A percentile compares a stretch with the other conserved stretches of the same genome.
Conservation (phyloP, 2,329 filamentous ascomycete species). For the Pseudomassariella vexata region DNA sequence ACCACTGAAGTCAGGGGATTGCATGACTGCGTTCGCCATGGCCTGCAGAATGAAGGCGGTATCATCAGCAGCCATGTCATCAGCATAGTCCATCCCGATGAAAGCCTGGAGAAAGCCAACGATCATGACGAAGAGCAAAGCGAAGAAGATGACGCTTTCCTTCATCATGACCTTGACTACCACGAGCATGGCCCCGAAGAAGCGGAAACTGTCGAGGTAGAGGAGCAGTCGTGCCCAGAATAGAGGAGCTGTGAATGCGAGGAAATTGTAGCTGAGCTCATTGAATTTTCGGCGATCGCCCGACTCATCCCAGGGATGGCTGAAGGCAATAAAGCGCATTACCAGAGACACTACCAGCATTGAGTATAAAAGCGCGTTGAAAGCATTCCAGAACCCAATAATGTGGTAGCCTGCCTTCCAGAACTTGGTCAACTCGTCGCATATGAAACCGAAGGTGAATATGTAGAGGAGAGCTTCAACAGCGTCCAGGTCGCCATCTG, state of each 20-base stretch:
- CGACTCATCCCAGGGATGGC: slow-evolving; percentile 44
- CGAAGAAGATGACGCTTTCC: slow-evolving; percentile 93
- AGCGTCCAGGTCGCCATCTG: slow-evolving; percentile 72
- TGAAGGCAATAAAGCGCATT: slow-evolving; percentile 72
- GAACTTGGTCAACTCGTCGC: slow-evolving; percentile 80
- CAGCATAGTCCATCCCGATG: slow-evolving; percentile 79
- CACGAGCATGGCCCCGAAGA: slow-evolving; percentile 97
- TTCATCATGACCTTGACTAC: slow-evolving; percentile 95
- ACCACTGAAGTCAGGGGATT: slow-evolving; percentile 79
- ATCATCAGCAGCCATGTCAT: slow-evolving; percentile 64
- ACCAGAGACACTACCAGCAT: slow-evolving; percentile 74
- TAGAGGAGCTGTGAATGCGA: slow-evolving; percentile 90
- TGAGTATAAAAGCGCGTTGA: slow-evolving; percentile 79
- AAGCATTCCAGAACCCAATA: slow-evolving; percentile 93
- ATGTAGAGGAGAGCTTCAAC: slow-evolving; percentile 82
- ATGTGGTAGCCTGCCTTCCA: slow-evolving; percentile 93
- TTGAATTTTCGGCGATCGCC: slow-evolving; percentile 61
- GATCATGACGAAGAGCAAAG: slow-evolving; percentile 76
- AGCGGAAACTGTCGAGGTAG: slow-evolving; percentile 88
- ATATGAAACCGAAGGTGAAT: slow-evolving; percentile 87
- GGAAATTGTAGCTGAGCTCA: slow-evolving; percentile 82
- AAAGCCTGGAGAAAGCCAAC: slow-evolving; percentile 90
- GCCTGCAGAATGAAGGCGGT: slow-evolving; percentile 69
- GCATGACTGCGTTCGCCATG: slow-evolving; percentile 88
- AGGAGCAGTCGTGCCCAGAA: slow-evolving; percentile 92